Evolutionary conservation across 1,284 basidiomycete species (phyloP).

Genomic region (Ganoderma sp.): DNA sequence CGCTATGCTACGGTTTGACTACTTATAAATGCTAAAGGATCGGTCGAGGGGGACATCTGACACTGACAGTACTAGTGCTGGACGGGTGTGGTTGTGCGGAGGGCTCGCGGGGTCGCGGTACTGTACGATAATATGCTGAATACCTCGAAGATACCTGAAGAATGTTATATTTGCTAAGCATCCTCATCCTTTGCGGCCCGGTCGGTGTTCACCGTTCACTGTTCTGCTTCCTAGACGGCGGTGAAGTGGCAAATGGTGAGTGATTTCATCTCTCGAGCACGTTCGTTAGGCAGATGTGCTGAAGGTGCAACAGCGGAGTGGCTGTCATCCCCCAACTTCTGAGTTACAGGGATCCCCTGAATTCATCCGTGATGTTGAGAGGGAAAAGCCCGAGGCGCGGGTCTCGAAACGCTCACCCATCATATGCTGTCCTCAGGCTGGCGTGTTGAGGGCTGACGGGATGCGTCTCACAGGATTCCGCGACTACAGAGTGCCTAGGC

Average conservation of each 20-base stretch:
- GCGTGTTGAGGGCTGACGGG: not conserved
- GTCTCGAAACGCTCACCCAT: too few relatives aligned
- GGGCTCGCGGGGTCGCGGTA: not conserved
- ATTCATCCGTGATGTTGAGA: too few relatives aligned
- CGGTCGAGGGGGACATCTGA: not conserved
- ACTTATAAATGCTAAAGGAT: not conserved
- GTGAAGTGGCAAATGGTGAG: not conserved
- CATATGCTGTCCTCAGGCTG: not conserved
- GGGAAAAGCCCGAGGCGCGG: too few relatives aligned
- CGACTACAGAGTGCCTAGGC: slow-evolving; percentile 93
- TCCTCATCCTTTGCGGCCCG: not conserved
- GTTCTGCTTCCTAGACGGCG: not conserved
- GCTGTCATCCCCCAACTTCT: too few relatives aligned
- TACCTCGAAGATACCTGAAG: slow-evolving; percentile 15
- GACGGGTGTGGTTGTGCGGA: not conserved
- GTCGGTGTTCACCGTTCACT: not conserved
- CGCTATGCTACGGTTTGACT: slow-evolving; percentile 6
- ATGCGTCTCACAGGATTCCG: slow-evolving; percentile 67
- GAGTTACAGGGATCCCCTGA: too few relatives aligned
- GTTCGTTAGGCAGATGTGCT: too few relatives aligned
- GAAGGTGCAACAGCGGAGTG: too few relatives aligned
- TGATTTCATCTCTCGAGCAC: too few relatives aligned
- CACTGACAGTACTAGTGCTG: not conserved
- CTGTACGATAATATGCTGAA: slow-evolving; percentile 22
- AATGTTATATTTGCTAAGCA: slow-evolving; percentile 4